Percentiles rank a stretch among this genome's conserved stretches.
Evolutionary conservation across 1,284 basidiomycete genomes (phyloP).

Genomic region (Melampsora americana): DNA sequence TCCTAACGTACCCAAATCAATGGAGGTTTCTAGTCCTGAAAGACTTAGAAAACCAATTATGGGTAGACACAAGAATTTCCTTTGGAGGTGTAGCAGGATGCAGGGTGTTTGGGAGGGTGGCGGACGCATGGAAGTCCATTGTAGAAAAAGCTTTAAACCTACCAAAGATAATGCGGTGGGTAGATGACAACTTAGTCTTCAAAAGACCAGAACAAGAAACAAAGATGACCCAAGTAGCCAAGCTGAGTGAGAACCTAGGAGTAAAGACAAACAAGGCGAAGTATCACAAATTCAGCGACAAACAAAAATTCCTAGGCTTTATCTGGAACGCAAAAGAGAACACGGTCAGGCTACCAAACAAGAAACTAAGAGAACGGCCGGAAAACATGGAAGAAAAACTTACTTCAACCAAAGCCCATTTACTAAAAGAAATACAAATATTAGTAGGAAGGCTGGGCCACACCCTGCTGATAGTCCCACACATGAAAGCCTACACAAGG

Average conservation of each 20-base stretch:
- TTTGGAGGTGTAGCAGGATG: conserved; percentile 18
- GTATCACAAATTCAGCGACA: neutral
- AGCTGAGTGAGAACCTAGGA: neutral
- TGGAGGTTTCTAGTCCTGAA: neutral
- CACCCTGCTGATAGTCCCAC: neutral
- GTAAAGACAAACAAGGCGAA: conserved; percentile 12
- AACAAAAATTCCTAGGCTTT: conserved; percentile 18
- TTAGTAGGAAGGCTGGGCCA: neutral
- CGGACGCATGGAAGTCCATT: conserved; percentile 10
- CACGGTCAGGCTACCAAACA: neutral
- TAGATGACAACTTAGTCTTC: conserved; percentile 9
- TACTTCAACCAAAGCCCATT: neutral
- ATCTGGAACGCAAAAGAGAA: conserved; percentile 1
- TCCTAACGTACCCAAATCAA: neutral
- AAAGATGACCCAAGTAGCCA: neutral
- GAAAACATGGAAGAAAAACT: neutral
- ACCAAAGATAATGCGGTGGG: conserved; percentile 1
- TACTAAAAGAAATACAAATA: neutral
- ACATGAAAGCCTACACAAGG: neutral
- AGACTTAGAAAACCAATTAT: neutral
- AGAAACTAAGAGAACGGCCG: neutral
- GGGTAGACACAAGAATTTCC: conserved; percentile 5
- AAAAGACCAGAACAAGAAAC: neutral
- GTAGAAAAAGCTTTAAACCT: neutral
- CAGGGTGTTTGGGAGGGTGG: conserved; percentile 3